These are phyloP conservation scores for Alternaria longipes DNA, from an alignment of 2,329 filamentous ascomycete genomes.

Conservation along the genomic window DNA sequence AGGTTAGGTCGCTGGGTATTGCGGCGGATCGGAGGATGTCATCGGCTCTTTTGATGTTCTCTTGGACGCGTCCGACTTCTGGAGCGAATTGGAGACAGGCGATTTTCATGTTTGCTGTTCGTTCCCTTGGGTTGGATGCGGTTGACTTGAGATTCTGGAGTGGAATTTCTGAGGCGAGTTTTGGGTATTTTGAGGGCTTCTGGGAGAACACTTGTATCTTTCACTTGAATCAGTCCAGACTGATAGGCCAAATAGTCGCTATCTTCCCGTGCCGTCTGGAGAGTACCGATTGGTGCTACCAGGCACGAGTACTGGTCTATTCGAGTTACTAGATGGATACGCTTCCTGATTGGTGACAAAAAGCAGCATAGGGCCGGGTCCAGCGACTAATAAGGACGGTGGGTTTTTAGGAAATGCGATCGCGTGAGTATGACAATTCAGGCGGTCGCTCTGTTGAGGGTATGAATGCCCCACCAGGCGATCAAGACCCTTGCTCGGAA, in stretches of 20 bases:
- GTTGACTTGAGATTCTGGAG: neutral
- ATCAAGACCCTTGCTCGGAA: conserved; percentile 8
- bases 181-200: neutral
- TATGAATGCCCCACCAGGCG: conserved; percentile 17
- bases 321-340: neutral
- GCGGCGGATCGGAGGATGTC: conserved; percentile 65
- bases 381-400: conserved; percentile 7
- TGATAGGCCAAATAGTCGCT: conserved; percentile 7
- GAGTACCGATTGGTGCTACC: neutral
- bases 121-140: neutral
- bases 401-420: neutral
- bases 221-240: conserved; percentile 2
- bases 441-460: conserved; percentile 3
- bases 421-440: conserved; percentile 3
- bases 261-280: neutral
- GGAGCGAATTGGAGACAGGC: conserved; percentile 77
- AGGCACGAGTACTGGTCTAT: neutral
- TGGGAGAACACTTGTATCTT: neutral
- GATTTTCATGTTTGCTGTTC: conserved; percentile 65
- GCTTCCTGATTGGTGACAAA: conserved; percentile 5
- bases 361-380: neutral
- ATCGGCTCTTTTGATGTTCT: conserved; percentile 76
- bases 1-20: conserved; percentile 62
- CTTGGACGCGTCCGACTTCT: conserved; percentile 72
- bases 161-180: neutral